Evolutionary conservation across 805 yeast species (phyloP).

Genomic region (Candida railenensis): DNA sequence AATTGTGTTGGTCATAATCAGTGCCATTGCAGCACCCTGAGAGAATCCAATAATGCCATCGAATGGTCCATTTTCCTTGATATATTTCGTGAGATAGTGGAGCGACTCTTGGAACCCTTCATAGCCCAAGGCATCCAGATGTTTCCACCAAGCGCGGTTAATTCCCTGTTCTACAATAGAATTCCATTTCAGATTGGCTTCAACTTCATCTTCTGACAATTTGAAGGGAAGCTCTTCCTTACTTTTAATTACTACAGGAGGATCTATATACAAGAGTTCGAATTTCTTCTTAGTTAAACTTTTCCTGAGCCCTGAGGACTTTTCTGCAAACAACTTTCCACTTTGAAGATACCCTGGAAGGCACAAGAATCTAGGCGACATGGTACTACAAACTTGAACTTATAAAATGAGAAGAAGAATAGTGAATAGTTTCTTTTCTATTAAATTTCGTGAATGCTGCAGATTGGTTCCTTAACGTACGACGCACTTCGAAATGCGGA

Average conservation of each 20-base stretch:
- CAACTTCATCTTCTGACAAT: conserved; percentile 23
- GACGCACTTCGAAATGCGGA: too few relatives aligned
- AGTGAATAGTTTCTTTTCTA: too few relatives aligned
- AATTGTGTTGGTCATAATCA: conserved; percentile 21
- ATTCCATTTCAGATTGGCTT: conserved; percentile 28
- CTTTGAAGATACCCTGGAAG: conserved; percentile 41
- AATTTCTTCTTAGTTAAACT: conserved; percentile 23
- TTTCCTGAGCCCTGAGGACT: conserved; percentile 31
- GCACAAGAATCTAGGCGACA: conserved; percentile 19
- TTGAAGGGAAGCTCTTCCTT: conserved; percentile 29
- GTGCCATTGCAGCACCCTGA: conserved; percentile 43
- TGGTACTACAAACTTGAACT: too few relatives aligned
- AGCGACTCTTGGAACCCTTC: conserved; percentile 29
- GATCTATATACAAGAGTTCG: conserved; percentile 34
- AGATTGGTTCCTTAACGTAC: too few relatives aligned
- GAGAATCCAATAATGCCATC: conserved; percentile 43
- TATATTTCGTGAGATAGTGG: conserved; percentile 23
- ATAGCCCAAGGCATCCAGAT: conserved; percentile 16
- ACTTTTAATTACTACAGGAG: conserved; percentile 23
- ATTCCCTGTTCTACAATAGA: conserved; percentile 22
- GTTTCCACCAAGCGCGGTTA: conserved; percentile 41
- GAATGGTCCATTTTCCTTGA: conserved; percentile 38
- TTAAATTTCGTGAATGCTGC: too few relatives aligned
- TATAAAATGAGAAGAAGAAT: too few relatives aligned
- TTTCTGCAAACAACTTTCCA: conserved; percentile 31